A percentile compares a stretch with the other conserved stretches of the same genome.
These are phyloP conservation scores for Fusarium sp. DNA, from an alignment of 2,329 filamentous ascomycete species.

Conservation along the genomic window DNA sequence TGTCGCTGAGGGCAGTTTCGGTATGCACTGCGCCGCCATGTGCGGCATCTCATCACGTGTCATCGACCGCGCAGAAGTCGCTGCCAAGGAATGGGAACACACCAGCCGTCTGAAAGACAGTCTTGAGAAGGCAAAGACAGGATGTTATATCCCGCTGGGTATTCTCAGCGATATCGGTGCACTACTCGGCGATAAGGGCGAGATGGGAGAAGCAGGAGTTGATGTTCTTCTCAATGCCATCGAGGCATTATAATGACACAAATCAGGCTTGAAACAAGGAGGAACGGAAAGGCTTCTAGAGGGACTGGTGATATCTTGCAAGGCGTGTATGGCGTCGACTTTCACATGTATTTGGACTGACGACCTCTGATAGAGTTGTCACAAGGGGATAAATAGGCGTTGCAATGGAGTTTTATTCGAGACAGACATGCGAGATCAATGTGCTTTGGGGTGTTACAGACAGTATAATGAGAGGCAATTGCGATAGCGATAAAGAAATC, in stretches of 20 bases:
- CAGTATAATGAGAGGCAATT: not conserved
- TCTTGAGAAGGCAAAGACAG: constrained; percentile 79
- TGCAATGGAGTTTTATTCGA: constrained; percentile 12
- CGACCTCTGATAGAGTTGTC: constrained; percentile 25
- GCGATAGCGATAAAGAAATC: not conserved
- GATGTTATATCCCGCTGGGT: constrained; percentile 84
- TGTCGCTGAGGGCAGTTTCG: constrained; percentile 94
- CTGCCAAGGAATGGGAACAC: constrained; percentile 93
- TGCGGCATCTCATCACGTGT: constrained; percentile 88
- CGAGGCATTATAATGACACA: constrained; percentile 56
- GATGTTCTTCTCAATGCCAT: constrained; percentile 69
- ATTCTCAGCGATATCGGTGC: constrained; percentile 87
- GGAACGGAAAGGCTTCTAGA: not conserved
- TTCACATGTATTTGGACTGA: constrained; percentile 13
- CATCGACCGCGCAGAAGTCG: constrained; percentile 85
- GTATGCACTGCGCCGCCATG: constrained; percentile 99
- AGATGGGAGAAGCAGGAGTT: constrained; percentile 60
- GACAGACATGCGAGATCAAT: not conserved
- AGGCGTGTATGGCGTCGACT: constrained; percentile 20
- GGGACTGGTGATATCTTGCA: constrained; percentile 6
- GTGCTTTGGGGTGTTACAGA: not conserved
- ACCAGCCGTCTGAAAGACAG: constrained; percentile 90
- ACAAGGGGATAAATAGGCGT: constrained; percentile 26
- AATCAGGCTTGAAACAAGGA: not conserved
- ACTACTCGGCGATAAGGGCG: constrained; percentile 68